Conservation (phyloP, 78 protist species). For the Blattamonas nauphoetae region DNA sequence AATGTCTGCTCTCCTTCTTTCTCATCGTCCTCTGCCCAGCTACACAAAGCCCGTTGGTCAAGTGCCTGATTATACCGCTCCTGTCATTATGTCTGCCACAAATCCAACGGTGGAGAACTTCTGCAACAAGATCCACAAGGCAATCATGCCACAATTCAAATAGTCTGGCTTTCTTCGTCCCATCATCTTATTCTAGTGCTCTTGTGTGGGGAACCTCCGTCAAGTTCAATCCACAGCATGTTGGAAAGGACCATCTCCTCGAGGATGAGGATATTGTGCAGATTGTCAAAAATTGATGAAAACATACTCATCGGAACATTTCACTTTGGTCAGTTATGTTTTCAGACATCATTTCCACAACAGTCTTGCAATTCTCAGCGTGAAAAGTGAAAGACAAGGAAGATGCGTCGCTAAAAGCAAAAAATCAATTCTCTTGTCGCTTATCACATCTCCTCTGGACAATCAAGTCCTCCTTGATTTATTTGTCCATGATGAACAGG, state of each 20-base stretch:
- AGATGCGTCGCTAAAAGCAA: no score
- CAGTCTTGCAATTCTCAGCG: no score
- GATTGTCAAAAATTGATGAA: conserved; percentile 74
- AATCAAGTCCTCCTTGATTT: no score
- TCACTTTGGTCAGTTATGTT: neutral
- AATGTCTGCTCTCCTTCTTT: conserved; percentile 35
- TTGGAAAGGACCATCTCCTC: conserved; percentile 80
- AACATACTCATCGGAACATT: no score
- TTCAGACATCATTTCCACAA: no score
- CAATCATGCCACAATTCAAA: conserved; percentile 70
- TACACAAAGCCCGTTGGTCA: conserved; percentile 97
- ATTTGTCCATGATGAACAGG: no score
- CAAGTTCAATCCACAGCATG: conserved; percentile 81
- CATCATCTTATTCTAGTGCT: conserved; percentile 47
- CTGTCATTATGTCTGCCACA: conserved; percentile 72
- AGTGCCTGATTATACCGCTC: conserved; percentile 90
- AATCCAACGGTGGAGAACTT: conserved; percentile 65
- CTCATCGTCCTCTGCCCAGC: conserved; percentile 1
- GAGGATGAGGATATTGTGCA: conserved; percentile 97
- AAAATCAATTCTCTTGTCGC: no score
- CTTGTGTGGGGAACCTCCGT: conserved; percentile 94
- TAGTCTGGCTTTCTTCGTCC: conserved; percentile 34
- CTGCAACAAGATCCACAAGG: conserved; percentile 77
- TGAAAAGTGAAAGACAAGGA: no score
- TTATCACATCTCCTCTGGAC: no score